Evolutionary conservation across 768 basidiomycete species (phyloP), one percentile per base, ranked within the genome.

Genomic region (Tylopilus sp.): DNA sequence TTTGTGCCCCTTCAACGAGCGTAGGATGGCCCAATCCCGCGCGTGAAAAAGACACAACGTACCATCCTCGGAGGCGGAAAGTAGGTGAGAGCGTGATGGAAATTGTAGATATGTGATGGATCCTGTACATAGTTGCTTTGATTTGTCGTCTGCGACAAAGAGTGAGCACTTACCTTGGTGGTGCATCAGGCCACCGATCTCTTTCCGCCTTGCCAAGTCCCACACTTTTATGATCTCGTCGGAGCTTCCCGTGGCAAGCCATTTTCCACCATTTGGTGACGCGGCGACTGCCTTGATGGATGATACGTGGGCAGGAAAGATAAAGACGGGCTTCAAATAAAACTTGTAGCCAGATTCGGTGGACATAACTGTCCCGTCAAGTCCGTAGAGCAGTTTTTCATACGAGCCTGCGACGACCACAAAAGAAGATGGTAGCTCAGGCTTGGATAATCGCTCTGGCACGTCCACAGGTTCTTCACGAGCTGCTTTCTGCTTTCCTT

Each of bases 141-240:
- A 47, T 36, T 38, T 25, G 45, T 18, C 20, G 21, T 22, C 41
- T 38, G 17, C 30, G 17, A 28, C 15, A 18, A 17, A 18, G 15
- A 46, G 41, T 39, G 40, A 20, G 43, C 45, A 69, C 70, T 20
- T 58, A 95, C 95, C 95, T 76, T 92, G 81, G 66, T 98, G 95
- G 51, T 97, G 93, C 82, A 94, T 90, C 47, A 99, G 72, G 40
- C 88, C 91, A 28, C 97, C 97, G 46, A 99, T 80, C 69, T 99
- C 95, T 71, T 97, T 97, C 68, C 85, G 75, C 63, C 94, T 75
- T 48, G 85, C 79, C 53, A 99, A 69, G 73, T 98, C 94, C 97
- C 97, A 99, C 9, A 99, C 85, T 68, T 98, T 98, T 60, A 98
- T 73, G 44, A 95, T 89, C 68, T 98, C 97, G 65, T 99, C 97